A percentile compares a stretch with the other conserved stretches of the same genome.
Conservation (phyloP, 495 filamentous ascomycete genomes). For the Rhypophila decipiens region DNA sequence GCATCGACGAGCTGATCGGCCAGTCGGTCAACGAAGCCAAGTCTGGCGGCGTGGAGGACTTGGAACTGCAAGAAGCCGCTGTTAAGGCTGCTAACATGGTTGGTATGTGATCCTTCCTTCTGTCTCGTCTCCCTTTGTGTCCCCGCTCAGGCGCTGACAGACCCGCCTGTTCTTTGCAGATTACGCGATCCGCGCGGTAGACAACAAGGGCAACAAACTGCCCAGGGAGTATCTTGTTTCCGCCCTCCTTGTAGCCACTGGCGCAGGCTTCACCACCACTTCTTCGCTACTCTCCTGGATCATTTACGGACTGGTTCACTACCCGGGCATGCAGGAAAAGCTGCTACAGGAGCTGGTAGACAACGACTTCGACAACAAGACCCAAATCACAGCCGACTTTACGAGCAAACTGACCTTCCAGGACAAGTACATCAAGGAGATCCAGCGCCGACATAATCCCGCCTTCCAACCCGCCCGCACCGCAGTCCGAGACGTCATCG, state of each 20-base stretch:
- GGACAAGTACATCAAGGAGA: conserved; percentile 53
- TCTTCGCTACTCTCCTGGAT: background rate
- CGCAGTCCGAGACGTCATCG: conserved; percentile 41
- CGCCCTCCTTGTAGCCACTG: background rate
- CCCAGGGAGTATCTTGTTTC: background rate
- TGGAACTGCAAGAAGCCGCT: conserved; percentile 47
- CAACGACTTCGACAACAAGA: background rate
- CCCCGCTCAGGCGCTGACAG: background rate
- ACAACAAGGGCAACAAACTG: conserved; percentile 1
- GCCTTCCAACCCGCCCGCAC: conserved; percentile 51
- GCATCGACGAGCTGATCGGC: conserved; percentile 27
- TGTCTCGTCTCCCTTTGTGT: background rate
- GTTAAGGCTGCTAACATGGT: conserved; percentile 25
- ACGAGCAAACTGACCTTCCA: conserved; percentile 36
- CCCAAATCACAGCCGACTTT: background rate
- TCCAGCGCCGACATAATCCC: conserved; percentile 48
- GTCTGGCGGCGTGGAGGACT: conserved; percentile 32
- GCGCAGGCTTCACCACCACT: background rate
- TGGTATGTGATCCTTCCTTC: background rate
- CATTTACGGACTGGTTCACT: background rate
- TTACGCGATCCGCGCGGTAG: background rate
- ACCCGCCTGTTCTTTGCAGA: background rate
- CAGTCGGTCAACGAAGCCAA: conserved; percentile 31
- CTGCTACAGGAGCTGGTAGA: conserved; percentile 1
- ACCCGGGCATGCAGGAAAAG: background rate